A percentile compares a stretch with the other conserved stretches of the same genome.
Conservation (phyloP, 768 basidiomycete genomes). For the Coprinopsis sp. region DNA sequence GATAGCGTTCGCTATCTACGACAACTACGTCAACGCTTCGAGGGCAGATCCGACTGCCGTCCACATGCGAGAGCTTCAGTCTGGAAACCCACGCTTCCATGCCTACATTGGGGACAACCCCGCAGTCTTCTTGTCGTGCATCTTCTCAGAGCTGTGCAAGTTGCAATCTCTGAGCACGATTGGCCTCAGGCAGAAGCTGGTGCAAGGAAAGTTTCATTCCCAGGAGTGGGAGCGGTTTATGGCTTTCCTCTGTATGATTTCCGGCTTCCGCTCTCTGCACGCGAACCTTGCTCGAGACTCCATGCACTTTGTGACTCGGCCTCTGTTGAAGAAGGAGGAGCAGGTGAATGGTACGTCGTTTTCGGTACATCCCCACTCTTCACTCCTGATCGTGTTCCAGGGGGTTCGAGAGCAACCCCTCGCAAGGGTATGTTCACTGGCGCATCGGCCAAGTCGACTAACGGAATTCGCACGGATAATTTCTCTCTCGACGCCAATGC, state of each 20-base stretch:
- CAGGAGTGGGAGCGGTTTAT: conserved; percentile 6
- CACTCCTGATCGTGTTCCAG: neutral
- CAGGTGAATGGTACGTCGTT: no score
- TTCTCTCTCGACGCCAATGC: neutral
- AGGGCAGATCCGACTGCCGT: no score
- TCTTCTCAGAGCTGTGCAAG: no score
- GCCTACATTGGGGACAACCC: no score
- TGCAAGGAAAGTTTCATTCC: conserved; percentile 1
- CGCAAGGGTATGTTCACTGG: neutral
- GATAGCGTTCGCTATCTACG: no score
- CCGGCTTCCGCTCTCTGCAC: neutral
- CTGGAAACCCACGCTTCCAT: no score
- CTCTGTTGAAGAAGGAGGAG: neutral
- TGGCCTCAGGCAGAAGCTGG: conserved; percentile 3
- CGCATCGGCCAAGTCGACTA: neutral
- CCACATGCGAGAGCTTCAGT: no score
- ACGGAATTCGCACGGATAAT: neutral
- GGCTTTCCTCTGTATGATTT: conserved; percentile 1
- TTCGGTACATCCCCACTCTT: neutral
- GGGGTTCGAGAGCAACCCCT: neutral
- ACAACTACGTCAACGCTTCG: no score
- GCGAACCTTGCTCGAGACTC: conserved; percentile 1
- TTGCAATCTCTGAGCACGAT: no score
- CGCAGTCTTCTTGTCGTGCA: no score
- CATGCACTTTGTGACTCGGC: conserved; percentile 2